Conservation (phyloP, 352 stramenopile species). For the Bremia lactucae region DNA sequence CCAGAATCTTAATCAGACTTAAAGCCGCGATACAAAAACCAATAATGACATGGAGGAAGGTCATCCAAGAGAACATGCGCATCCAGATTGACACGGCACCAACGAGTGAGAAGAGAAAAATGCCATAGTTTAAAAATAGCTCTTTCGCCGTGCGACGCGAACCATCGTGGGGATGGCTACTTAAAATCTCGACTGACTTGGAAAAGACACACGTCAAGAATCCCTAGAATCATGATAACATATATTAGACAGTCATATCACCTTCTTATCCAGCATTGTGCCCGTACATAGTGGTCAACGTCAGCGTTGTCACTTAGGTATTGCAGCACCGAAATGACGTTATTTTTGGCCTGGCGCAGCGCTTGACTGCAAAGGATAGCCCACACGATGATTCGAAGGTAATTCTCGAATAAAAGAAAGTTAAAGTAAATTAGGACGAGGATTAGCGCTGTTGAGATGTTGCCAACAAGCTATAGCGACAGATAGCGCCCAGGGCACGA, state of each 20-base stretch:
- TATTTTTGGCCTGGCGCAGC: slow-evolving; percentile 79
- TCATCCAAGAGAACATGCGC: slow-evolving; percentile 74
- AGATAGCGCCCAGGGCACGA: background rate
- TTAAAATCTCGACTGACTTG: slow-evolving; percentile 70
- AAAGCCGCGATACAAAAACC: slow-evolving; percentile 54
- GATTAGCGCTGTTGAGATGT: slow-evolving; percentile 80
- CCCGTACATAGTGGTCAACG: slow-evolving; percentile 34
- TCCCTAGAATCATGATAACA: slow-evolving; percentile 22
- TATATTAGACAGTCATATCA: background rate
- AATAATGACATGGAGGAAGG: slow-evolving; percentile 64
- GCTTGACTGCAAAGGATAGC: slow-evolving; percentile 80
- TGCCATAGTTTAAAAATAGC: slow-evolving; percentile 81
- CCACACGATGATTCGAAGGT: slow-evolving; percentile 81
- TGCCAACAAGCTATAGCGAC: slow-evolving; percentile 59
- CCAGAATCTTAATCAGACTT: slow-evolving; percentile 68
- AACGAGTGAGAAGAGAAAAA: slow-evolving; percentile 78
- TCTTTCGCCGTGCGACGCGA: slow-evolving; percentile 62
- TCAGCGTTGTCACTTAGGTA: slow-evolving; percentile 78
- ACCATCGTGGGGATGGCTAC: slow-evolving; percentile 55
- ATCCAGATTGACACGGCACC: slow-evolving; percentile 80
- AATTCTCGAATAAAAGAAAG: slow-evolving; percentile 86
- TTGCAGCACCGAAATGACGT: slow-evolving; percentile 67
- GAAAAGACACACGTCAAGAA: slow-evolving; percentile 73
- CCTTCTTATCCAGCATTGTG: background rate
- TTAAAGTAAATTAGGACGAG: slow-evolving; percentile 85